Percentiles rank a stretch among this genome's conserved stretches.
Conservation (phyloP, 768 basidiomycete species). For the Auricularia sp. region DNA sequence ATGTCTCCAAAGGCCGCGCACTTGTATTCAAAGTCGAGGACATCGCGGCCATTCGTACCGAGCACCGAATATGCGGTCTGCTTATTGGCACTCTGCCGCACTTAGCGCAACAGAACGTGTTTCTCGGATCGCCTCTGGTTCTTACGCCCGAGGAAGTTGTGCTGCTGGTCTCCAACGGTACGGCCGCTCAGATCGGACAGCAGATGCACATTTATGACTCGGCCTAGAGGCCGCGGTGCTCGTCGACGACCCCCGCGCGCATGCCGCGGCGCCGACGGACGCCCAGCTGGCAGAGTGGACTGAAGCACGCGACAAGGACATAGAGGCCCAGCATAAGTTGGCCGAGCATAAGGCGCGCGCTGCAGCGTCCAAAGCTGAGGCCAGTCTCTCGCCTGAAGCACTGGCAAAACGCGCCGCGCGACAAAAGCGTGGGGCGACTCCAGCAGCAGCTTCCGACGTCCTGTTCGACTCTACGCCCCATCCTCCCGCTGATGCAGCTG, state of each 20-base stretch:
- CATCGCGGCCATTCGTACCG: slow-evolving; percentile 65
- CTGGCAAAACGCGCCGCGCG: slow-evolving; percentile 63
- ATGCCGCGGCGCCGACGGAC: slow-evolving; percentile 35
- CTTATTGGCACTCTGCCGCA: slow-evolving; percentile 88
- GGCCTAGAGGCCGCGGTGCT: slow-evolving; percentile 64
- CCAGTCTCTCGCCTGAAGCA: slow-evolving; percentile 45
- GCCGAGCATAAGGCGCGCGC: slow-evolving; percentile 36
- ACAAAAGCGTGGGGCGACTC: slow-evolving; percentile 21
- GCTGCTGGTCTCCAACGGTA: slow-evolving; percentile 75
- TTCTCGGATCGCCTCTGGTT: slow-evolving; percentile 83
- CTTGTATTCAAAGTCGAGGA: slow-evolving; percentile 35
- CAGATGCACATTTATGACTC: not conserved
- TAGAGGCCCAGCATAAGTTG: slow-evolving; percentile 38
- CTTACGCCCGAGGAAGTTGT: slow-evolving; percentile 90
- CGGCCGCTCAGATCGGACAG: slow-evolving; percentile 10
- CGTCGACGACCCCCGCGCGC: slow-evolving; percentile 59
- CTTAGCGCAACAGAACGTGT: slow-evolving; percentile 91
- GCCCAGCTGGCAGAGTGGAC: slow-evolving; percentile 47
- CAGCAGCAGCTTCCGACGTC: not conserved
- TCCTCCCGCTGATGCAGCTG: not conserved
- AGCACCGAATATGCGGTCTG: slow-evolving; percentile 76
- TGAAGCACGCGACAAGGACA: slow-evolving; percentile 32
- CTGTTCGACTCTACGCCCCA: not conserved
- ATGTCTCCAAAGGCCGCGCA: not conserved
- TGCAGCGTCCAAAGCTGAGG: slow-evolving; percentile 18